A percentile compares a stretch with the other conserved stretches of the same genome.
Conservation (phyloP, 2,329 filamentous ascomycete species). For the Aspergillus quadricinctus region DNA sequence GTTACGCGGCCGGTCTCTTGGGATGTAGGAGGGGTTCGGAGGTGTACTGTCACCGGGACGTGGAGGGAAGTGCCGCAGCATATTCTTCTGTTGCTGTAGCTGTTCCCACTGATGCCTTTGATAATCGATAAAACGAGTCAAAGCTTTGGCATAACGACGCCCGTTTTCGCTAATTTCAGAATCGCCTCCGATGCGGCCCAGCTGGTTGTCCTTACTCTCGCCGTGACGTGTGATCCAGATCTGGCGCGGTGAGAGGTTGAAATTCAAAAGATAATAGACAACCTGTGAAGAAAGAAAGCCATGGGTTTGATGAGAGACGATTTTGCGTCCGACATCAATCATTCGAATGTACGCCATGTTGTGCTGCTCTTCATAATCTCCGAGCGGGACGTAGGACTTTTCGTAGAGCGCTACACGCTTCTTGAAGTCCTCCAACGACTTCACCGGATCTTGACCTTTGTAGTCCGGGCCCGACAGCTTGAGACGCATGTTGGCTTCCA, state of each 20-base stretch:
- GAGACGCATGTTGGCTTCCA: constrained; percentile 95
- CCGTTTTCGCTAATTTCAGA: constrained; percentile 79
- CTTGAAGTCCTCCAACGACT: constrained; percentile 86
- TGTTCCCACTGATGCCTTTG: constrained; percentile 79
- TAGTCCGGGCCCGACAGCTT: constrained; percentile 97
- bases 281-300: constrained; percentile 91
- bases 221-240: constrained; percentile 98
- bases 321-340: constrained; percentile 94
- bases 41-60: constrained; percentile 87
- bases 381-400: constrained; percentile 86
- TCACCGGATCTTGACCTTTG: constrained; percentile 81
- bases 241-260: constrained; percentile 90
- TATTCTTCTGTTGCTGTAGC: constrained; percentile 73
- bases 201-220: constrained; percentile 80
- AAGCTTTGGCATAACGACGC: constrained; percentile 68
- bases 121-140: constrained; percentile 77
- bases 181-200: constrained; percentile 87
- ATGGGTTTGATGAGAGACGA: constrained; percentile 82
- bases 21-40: constrained; percentile 75
- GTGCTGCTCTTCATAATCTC: constrained; percentile 83
- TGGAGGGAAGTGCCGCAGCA: constrained; percentile 79
- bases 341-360: constrained; percentile 95
- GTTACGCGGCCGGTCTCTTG: constrained; percentile 64
- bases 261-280: constrained; percentile 91
- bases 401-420: constrained; percentile 89